Evolutionary conservation across 129 eudicot genomes (phyloP).

Genomic region (Escallonia herrerae): DNA sequence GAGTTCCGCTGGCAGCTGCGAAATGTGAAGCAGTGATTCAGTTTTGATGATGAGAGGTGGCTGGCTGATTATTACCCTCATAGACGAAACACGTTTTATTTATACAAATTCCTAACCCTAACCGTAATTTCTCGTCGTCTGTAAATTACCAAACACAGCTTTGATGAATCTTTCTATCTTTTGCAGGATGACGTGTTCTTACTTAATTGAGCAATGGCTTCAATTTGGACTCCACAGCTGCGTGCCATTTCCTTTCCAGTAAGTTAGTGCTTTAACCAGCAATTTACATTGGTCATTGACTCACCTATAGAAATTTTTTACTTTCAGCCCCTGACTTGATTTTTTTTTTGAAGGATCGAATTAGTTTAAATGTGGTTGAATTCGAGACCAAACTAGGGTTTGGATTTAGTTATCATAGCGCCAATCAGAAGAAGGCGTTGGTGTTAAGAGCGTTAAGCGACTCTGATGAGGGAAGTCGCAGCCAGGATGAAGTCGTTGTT

Average conservation of each 20-base stretch:
- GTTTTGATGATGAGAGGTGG: too few relatives aligned
- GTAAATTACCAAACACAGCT: too few relatives aligned
- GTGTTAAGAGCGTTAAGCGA: slow-evolving; percentile 20
- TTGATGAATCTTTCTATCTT: too few relatives aligned
- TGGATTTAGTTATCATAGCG: slow-evolving; percentile 9
- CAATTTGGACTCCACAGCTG: slow-evolving; percentile 29
- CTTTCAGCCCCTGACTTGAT: not conserved
- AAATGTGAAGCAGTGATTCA: too few relatives aligned
- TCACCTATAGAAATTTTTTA: too few relatives aligned
- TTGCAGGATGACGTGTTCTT: too few relatives aligned
- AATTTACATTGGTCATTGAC: too few relatives aligned
- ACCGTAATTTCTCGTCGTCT: too few relatives aligned
- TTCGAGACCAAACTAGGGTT: slow-evolving; percentile 20
- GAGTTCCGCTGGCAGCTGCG: too few relatives aligned
- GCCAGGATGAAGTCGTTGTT: slow-evolving; percentile 17
- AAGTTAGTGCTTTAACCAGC: not conserved
- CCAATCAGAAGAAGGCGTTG: not conserved
- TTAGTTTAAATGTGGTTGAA: slow-evolving; percentile 21
- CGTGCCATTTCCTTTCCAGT: slow-evolving; percentile 28
- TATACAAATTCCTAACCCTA: too few relatives aligned
- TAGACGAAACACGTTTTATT: too few relatives aligned
- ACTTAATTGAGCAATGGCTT: slow-evolving; percentile 25
- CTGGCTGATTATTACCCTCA: too few relatives aligned
- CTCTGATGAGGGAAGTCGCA: slow-evolving; percentile 22
- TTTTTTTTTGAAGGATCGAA: slow-evolving; percentile 30